Conservation (phyloP, 1,284 basidiomycete genomes). For the Leccinum insolens region DNA sequence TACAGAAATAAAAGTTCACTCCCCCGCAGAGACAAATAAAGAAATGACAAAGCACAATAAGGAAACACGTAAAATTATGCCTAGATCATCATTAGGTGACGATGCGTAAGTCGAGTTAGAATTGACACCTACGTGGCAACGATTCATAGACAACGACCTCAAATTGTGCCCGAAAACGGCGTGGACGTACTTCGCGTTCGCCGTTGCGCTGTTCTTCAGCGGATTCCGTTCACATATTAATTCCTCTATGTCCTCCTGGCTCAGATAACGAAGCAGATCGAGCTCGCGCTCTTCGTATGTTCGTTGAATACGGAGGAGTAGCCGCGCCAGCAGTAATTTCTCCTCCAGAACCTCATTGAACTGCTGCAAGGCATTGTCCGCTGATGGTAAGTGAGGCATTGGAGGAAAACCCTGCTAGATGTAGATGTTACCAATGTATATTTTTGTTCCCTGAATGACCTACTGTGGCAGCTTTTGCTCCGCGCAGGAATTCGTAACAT, state of each 20-base stretch:
- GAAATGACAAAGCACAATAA: background rate
- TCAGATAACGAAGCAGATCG: too few species aligned
- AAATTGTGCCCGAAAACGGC: background rate
- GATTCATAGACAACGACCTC: background rate
- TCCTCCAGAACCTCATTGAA: too few species aligned
- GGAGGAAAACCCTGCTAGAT: too few species aligned
- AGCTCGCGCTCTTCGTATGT: too few species aligned
- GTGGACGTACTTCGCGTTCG: background rate
- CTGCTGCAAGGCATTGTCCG: too few species aligned
- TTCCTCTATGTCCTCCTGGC: background rate
- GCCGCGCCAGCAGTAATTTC: too few species aligned
- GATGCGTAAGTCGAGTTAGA: background rate
- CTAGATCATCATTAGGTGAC: background rate
- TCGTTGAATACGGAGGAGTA: too few species aligned
- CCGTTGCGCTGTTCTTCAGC: background rate
- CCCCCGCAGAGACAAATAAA: background rate
- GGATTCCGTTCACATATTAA: background rate
- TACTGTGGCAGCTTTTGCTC: too few species aligned
- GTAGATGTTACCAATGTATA: too few species aligned
- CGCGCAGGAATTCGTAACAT: too few species aligned
- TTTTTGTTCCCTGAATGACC: too few species aligned
- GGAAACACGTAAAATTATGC: background rate
- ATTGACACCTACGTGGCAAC: background rate
- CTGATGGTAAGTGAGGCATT: too few species aligned
- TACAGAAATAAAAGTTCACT: background rate